Conservation (phyloP, 106 monocot genomes). For the Dioscorea dumetorum region DNA sequence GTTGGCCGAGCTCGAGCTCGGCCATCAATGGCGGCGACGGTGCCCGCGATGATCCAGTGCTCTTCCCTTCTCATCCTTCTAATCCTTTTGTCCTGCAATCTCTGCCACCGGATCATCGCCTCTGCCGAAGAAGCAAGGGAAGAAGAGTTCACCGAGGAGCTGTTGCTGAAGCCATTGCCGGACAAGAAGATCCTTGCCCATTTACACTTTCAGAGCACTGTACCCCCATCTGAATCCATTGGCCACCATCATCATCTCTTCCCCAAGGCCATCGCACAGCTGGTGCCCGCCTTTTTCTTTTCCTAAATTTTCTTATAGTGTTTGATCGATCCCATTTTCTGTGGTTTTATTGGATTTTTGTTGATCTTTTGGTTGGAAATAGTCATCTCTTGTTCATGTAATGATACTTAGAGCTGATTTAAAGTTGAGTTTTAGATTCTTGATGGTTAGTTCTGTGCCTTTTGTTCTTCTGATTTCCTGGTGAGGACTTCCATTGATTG, state of each 20-base stretch:
- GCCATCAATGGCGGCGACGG: too few species aligned
- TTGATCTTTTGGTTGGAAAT: background rate
- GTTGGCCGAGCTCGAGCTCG: too few species aligned
- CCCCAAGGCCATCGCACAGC: slow-evolving; percentile 89
- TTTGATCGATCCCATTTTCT: background rate
- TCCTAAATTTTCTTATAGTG: background rate
- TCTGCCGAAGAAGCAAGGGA: slow-evolving; percentile 6
- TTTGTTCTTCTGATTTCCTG: too few species aligned
- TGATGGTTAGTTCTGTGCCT: too few species aligned
- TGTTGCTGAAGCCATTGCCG: slow-evolving; percentile 77
- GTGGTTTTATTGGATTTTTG: too few species aligned
- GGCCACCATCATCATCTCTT: slow-evolving; percentile 84
- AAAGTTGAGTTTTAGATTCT: background rate
- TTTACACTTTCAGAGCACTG: slow-evolving; percentile 72
- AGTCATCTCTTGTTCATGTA: too few species aligned
- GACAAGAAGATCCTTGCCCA: slow-evolving; percentile 77
- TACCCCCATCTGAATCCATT: slow-evolving; percentile 41
- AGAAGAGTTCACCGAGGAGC: slow-evolving; percentile 87
- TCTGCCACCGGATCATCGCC: background rate
- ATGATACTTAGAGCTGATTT: too few species aligned
- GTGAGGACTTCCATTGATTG: too few species aligned
- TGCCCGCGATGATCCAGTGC: too few species aligned
- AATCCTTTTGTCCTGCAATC: too few species aligned
- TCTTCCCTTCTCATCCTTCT: too few species aligned
- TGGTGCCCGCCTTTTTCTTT: slow-evolving; percentile 29